Evolutionary conservation across 2,329 filamentous ascomycete genomes (phyloP).

Genomic region (Ceratocystis smalleyi): DNA sequence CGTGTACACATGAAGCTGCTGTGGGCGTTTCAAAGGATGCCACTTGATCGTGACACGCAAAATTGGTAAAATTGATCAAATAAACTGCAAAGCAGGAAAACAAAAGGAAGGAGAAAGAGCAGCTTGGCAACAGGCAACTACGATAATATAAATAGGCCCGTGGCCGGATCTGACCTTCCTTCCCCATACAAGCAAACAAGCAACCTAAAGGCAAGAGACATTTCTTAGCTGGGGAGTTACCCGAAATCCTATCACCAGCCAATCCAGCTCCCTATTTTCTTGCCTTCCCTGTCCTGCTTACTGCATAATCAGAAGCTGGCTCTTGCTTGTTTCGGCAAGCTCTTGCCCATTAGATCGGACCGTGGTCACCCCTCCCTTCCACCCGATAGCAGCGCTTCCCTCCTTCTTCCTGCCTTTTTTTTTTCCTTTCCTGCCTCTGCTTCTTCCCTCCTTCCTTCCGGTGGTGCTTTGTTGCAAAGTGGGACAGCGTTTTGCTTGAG

Average conservation of each 20-base stretch:
- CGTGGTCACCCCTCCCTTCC: slow-evolving; percentile 4
- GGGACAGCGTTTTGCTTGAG: background rate
- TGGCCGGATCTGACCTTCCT: background rate
- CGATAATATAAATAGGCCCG: slow-evolving; percentile 6
- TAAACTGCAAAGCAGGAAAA: background rate
- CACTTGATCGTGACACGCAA: background rate
- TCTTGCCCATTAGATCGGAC: background rate
- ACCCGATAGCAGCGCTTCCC: slow-evolving; percentile 6
- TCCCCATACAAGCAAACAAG: background rate
- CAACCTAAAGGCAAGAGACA: background rate
- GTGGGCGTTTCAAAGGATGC: background rate
- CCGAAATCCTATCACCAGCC: background rate
- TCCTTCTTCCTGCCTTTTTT: background rate
- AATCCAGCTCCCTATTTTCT: background rate
- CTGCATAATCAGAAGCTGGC: slow-evolving; percentile 3
- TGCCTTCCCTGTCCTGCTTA: background rate
- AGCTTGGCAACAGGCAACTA: background rate
- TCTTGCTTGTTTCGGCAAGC: slow-evolving; percentile 10
- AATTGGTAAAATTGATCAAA: background rate
- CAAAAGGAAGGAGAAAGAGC: background rate
- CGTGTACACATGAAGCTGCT: background rate
- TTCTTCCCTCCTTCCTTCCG: background rate
- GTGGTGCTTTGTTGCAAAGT: slow-evolving; percentile 4
- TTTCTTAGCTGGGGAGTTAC: background rate
- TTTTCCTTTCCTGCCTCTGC: background rate